Base-by-base conservation (phyloP, 1,284 basidiomycete genomes). In the Naganishia sp. region DNA sequence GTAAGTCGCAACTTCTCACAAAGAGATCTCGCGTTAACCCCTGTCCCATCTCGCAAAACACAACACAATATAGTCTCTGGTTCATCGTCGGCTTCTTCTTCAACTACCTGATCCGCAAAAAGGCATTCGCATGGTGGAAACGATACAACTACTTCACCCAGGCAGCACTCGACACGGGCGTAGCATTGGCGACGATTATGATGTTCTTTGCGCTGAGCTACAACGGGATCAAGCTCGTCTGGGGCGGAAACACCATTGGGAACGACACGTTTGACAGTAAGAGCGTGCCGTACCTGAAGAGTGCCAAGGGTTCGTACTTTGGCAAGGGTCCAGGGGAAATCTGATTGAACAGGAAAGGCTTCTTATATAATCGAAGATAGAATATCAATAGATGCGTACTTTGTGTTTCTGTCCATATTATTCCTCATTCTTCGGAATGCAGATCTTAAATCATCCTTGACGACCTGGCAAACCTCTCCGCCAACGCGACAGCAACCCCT, bases 71-170 rank as follows among this genome's bases (percentile, higher is more conserved):
- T 71, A 81, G 85, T 0, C 81, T 83, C 3, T 86, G 84, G 84
- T 83, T 85, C 41, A 81, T 84, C 43, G 81, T 85, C 57, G 85
- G 85, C 39, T 88, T 88, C 75, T 80, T 87, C 67, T 88, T 87
- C 76, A 85, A 88, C 73, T 88, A 84, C 73, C 72, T 85, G 52
- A 79, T 88, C 51, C 50, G 50, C 9, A 79, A 84, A 57, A 81
- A 83, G 65, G 82, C 85, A 69, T 88, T 88, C 78, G 80, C 83
- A 0, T 88, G 86, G 85, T 89, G 87, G 87, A 83, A 84, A 13
- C 88, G 88, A 78, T 88, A 86, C 77, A 87, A 88, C 73, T 87
- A 57, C 46, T 52, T 57, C 31, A 42, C 43, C 6, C 53, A 65
- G 43, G 63, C 63, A 7, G 63, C 53, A 23, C 28, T 65, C 7